A percentile compares a stretch with the other conserved stretches of the same genome.
These are phyloP conservation scores for Diphasiastrum complanatum DNA, from an alignment of 83 land plant genomes.

Conservation along the genomic window DNA sequence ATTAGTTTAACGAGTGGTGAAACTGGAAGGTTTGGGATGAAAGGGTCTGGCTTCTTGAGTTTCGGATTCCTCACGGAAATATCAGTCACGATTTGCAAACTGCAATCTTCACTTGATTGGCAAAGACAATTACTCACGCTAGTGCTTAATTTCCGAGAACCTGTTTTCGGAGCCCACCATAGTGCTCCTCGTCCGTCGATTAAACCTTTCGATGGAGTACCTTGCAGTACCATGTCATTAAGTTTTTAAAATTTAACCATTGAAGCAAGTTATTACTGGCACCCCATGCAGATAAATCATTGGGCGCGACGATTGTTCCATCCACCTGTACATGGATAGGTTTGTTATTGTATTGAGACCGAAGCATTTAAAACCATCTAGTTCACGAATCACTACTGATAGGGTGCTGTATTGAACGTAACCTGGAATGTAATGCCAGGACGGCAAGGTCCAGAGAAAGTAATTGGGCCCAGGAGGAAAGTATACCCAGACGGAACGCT, in stretches of 20 bases:
- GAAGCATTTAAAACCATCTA: neutral
- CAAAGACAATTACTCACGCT: neutral
- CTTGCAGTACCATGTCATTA: conserved; percentile 41
- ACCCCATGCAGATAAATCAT: conserved; percentile 44
- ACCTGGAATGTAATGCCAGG: conserved; percentile 61
- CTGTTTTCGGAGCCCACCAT: conserved; percentile 52
- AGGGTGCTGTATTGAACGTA: neutral
- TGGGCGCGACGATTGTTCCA: conserved; percentile 72
- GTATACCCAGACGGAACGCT: conserved; percentile 42
- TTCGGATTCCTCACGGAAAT: no score
- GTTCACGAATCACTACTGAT: neutral
- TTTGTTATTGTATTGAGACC: neutral
- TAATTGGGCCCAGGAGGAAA: conserved; percentile 51
- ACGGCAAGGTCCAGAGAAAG: conserved; percentile 60
- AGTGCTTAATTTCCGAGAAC: conserved; percentile 23
- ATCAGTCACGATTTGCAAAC: neutral
- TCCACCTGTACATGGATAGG: conserved; percentile 44
- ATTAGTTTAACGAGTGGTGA: no score
- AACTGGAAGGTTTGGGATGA: no score
- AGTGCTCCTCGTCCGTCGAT: conserved; percentile 64
- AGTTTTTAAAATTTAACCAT: conserved; percentile 73
- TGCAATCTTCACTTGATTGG: neutral
- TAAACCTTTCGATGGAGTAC: conserved; percentile 47
- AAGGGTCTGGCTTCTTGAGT: no score
- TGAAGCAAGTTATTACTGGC: conserved; percentile 27